phyloP scores from a whole-genome alignment of 352 stramenopile genomes.

The Globisporangium ultimum region DNA sequence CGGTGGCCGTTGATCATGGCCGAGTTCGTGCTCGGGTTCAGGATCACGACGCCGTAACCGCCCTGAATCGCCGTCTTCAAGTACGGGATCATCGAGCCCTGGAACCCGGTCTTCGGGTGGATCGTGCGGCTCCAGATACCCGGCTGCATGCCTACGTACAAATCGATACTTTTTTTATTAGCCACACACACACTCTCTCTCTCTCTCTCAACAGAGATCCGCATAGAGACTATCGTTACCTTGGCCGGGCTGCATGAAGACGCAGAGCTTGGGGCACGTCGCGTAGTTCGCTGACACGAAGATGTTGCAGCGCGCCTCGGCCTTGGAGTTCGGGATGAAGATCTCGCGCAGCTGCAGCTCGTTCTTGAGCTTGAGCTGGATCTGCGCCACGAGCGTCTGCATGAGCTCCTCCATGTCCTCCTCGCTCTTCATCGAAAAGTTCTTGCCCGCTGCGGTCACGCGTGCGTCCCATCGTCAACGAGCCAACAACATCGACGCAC shows the following conservation, averaged over 20 bases:
- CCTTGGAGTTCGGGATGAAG: slow-evolving; percentile 87
- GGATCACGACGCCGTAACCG: slow-evolving; percentile 74
- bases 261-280: slow-evolving; percentile 69
- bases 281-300: slow-evolving; percentile 84
- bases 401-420: slow-evolving; percentile 84
- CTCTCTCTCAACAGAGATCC: no score
- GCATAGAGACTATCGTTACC: slow-evolving; percentile 18
- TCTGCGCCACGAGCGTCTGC: slow-evolving; percentile 79
- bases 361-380: slow-evolving; percentile 84
- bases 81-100: slow-evolving; percentile 87
- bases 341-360: slow-evolving; percentile 82
- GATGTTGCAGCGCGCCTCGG: slow-evolving; percentile 83
- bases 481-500: neutral
- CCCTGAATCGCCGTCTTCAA: slow-evolving; percentile 83
- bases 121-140: slow-evolving; percentile 73
- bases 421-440: slow-evolving; percentile 77
- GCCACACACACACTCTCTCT: neutral
- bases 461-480: neutral
- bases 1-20: slow-evolving; percentile 75
- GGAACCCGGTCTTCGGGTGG: slow-evolving; percentile 77
- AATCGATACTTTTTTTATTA: no score
- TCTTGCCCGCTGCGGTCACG: slow-evolving; percentile 40
- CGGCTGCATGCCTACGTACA: slow-evolving; percentile 46
- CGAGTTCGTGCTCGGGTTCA: slow-evolving; percentile 84
- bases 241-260: slow-evolving; percentile 76